Conservation (phyloP, 202 grass and related monocot genomes). For the Sporobolus alterniflorus region DNA sequence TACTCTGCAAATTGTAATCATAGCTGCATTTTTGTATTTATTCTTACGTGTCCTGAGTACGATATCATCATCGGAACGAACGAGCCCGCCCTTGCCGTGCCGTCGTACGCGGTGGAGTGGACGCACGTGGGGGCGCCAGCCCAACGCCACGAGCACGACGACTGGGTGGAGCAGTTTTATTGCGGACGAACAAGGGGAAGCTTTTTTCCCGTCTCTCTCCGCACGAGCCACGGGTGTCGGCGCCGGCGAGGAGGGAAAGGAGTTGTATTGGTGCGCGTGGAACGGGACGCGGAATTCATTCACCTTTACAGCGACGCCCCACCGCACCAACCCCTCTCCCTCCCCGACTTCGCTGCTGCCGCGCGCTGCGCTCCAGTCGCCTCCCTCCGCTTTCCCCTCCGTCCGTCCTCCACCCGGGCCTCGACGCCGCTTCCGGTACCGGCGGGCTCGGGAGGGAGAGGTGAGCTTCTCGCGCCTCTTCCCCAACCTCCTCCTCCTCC, state of each 20-base stretch:
- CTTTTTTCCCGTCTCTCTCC: no score
- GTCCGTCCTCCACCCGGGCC: not conserved
- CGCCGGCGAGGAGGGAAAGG: not conserved
- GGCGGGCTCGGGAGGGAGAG: not conserved
- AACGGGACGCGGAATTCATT: not conserved
- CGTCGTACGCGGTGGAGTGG: no score
- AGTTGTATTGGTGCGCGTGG: not conserved
- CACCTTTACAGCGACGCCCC: constrained; percentile 26
- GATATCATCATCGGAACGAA: not conserved
- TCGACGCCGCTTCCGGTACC: not conserved
- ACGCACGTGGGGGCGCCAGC: no score
- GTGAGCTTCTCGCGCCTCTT: constrained; percentile 8
- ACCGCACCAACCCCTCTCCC: constrained; percentile 31
- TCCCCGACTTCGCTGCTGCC: no score
- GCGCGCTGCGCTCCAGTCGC: not conserved
- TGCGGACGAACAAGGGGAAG: no score
- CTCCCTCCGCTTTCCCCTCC: constrained; percentile 7
- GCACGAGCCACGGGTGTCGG: not conserved
- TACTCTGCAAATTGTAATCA: no score
- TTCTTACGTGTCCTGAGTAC: no score
- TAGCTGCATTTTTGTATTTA: no score
- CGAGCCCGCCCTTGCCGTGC: not conserved
- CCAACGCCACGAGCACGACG: no score
- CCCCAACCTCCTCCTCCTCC: not conserved
- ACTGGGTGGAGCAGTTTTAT: no score